Evolutionary conservation across 164 flowering plant genomes (phyloP), one percentile per base, ranked within the genome.

Genomic region (Malania oleifera): DNA sequence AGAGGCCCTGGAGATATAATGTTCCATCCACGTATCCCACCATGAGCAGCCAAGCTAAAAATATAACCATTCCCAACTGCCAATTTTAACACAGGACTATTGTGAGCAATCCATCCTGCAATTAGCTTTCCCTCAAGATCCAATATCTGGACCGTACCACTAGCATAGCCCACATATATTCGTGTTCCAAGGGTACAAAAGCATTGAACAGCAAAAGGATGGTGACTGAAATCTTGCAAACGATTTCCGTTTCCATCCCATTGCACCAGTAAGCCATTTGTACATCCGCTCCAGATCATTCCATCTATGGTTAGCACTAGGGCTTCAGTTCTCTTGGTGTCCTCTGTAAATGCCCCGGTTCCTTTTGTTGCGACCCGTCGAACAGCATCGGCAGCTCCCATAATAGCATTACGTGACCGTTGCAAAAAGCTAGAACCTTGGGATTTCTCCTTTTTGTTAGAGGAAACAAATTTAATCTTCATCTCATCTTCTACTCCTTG

Each of bases 381-480:
- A 29, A 95, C 96, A 61, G 96, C 99, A 74, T 87, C 99, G 44
- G 96, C 99, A 35, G 99, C 99, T 74, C 97, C 99, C 77, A 89
- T 77, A 62, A 95, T 77, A 66, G 97, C 99, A 74, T 85, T 95
- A 10, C 99, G 86, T 22, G 99, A 95, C 13, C 98, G 81, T 62
- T 87, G 95, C 56, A 95, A 73, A 65, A 95, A 89, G 43, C 64
- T 73, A 27, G 55, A 31, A 37, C 85, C 82, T 52, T 72, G 83
- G 4, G 87, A 25, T 50, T 87, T 95, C 64, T 95, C 99, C 77
- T 91, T 95, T 63, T 85, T 95, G 6, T 89, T 57, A n/a, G 73
- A 12, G 26, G 93, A 74, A 58, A 71, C 87, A 68, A 75, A 67
- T 61, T 86, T 91, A 31, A 72, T 64, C 69, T 85, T 86, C 73